phyloP scores from a whole-genome alignment of 1,139 yeast species.

The Sugiyamaella pinicola region DNA sequence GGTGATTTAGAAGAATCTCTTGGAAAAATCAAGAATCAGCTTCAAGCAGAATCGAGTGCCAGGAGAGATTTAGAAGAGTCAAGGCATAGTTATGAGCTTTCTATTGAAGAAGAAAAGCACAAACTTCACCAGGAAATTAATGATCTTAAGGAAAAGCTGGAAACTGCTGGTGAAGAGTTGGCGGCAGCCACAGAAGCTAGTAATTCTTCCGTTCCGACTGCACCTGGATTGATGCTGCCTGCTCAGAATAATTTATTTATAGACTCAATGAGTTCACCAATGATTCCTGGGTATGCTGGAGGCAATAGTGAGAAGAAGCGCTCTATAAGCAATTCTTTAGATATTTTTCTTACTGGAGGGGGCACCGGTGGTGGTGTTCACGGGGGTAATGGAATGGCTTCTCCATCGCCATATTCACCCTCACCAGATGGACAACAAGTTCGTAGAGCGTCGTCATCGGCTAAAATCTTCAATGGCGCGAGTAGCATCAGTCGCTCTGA shows the following conservation, averaged over 20 bases:
- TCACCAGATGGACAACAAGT: slow-evolving; percentile 14
- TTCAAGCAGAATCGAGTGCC: neutral
- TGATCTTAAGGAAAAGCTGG: slow-evolving; percentile 17
- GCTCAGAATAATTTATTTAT: slow-evolving; percentile 4
- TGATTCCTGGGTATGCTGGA: slow-evolving; percentile 15
- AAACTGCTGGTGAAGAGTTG: slow-evolving; percentile 1
- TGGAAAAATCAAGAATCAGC: neutral
- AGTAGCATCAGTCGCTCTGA: slow-evolving; percentile 4
- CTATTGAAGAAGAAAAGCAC: slow-evolving; percentile 27
- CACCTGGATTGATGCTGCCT: slow-evolving; percentile 2
- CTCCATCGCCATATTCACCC: slow-evolving; percentile 16
- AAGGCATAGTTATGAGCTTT: neutral
- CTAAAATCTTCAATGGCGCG: slow-evolving; percentile 4
- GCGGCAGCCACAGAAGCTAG: slow-evolving; percentile 5
- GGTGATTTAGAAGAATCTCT: slow-evolving; percentile 26
- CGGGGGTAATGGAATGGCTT: neutral
- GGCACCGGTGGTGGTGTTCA: no score
- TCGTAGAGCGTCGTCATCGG: slow-evolving; percentile 15
- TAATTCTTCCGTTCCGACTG: neutral
- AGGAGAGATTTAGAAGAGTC: neutral
- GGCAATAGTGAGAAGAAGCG: slow-evolving; percentile 18
- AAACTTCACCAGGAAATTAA: slow-evolving; percentile 25
- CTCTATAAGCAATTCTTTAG: slow-evolving; percentile 19
- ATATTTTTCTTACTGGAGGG: slow-evolving; percentile 13
- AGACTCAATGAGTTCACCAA: slow-evolving; percentile 17